Conservation (phyloP, 176 grass and related monocot species). For the Carex myosuroides region DNA sequence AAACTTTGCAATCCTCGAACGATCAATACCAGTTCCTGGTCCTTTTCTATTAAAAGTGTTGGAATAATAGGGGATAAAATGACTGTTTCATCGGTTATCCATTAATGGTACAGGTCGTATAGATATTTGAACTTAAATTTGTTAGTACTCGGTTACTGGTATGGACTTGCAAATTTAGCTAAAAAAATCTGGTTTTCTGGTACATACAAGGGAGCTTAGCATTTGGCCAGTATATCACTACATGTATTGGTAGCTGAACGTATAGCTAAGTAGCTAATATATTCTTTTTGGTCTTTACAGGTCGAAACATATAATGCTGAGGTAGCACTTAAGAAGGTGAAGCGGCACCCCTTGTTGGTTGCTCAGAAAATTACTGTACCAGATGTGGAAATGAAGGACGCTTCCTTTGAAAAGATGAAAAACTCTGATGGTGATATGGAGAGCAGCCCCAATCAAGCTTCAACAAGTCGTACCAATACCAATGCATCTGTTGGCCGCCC, state of each 20-base stretch:
- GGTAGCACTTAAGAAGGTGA: conserved; percentile 72
- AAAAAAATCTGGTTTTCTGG: neutral
- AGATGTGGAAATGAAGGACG: conserved; percentile 45
- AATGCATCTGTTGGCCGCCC: conserved; percentile 42
- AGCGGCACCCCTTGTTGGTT: conserved; percentile 30
- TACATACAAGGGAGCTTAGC: neutral
- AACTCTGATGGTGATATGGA: conserved; percentile 23
- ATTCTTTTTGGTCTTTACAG: conserved; percentile 31
- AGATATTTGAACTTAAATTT: neutral
- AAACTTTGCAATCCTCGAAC: neutral
- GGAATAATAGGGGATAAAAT: neutral
- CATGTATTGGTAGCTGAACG: neutral
- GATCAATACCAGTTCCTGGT: neutral
- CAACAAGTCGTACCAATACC: conserved; percentile 25
- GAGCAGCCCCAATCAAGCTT: conserved; percentile 36
- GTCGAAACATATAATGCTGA: conserved; percentile 59
- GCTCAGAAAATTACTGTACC: conserved; percentile 31
- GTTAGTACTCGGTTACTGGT: neutral
- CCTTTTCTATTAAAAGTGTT: neutral
- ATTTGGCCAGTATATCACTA: neutral
- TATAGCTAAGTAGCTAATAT: neutral
- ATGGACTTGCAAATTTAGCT: neutral
- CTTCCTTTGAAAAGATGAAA: conserved; percentile 16
- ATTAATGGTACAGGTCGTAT: neutral
- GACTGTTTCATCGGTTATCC: neutral